Evolutionary conservation across 2,329 filamentous ascomycete species (phyloP), one percentile per base, ranked within the genome.

Genomic region (Aspergillus transmontanensis): DNA sequence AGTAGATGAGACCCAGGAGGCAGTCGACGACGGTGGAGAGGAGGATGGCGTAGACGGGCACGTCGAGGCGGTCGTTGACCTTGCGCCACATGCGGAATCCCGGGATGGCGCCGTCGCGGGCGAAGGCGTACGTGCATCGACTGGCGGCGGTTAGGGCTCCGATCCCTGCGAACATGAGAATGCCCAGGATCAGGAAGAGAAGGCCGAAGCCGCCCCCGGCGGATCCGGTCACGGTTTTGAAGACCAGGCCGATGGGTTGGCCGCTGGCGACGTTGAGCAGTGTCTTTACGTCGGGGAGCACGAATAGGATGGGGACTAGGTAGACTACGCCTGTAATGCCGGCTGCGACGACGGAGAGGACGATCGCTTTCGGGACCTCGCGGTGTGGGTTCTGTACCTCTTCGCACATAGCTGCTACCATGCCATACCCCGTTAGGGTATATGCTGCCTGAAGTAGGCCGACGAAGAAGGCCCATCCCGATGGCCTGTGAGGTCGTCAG

Each of bases 1-100:
- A 92, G 79, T 92, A 94, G 76, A 94, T 93, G 67, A 91, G 83
- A 0, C 90, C 91, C 0, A 94, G 83, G 12, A 93, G 79, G 68
- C 87, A 90, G 75, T 91, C 88, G 50, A 94, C 86, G 0, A 83
- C 72, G 0, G 90, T 89, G 0, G 90, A 92, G 2, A 94, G 82
- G 3, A 88, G 79, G 7, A 94, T 82, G 1, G 88, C 90, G 81
- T 84, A 87, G 1, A 94, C 80, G 0, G 92, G 91, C 60, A 94
- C 87, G 62, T 89, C 87, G 57, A 92, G 84, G 3, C 80, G 81
- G 64, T 82, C 82, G 77, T 91, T 87, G 50, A 93, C 89, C 53
- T 81, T 82, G 57, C 84, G 84, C 89, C 89, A 93, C 12, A 90
- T 75, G 30, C 82, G 81, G 66, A 89, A 89, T 0, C 88, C 89